phyloP scores from a whole-genome alignment of 176 grass and related monocot species.

The Calamus simplicifolius region DNA sequence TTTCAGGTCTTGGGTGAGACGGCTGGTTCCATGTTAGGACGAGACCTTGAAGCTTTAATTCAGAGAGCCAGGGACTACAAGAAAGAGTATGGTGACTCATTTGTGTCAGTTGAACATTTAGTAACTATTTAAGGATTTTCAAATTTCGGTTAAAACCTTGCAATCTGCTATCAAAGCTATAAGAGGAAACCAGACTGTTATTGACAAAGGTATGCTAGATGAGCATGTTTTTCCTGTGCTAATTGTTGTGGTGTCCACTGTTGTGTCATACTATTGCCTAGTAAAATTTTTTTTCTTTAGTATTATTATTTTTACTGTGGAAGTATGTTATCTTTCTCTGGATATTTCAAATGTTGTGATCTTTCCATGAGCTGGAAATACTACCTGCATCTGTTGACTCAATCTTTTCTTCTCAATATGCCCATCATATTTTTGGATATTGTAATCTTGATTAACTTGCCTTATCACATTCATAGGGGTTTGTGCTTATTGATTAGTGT shows the following conservation, averaged over 20 bases:
- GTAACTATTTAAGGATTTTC: slow-evolving; percentile 93
- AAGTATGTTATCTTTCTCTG: too few relatives aligned
- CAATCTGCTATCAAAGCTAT: slow-evolving; percentile 78
- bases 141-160: slow-evolving; percentile 58
- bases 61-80: slow-evolving; percentile 83
- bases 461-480: too few relatives aligned
- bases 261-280: too few relatives aligned
- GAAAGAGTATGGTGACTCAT: slow-evolving; percentile 87
- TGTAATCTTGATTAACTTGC: too few relatives aligned
- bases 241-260: too few relatives aligned
- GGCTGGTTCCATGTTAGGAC: slow-evolving; percentile 85
- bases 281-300: neutral
- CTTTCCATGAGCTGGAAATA: too few relatives aligned
- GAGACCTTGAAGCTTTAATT: slow-evolving; percentile 86
- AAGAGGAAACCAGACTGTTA: slow-evolving; percentile 86
- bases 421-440: too few relatives aligned
- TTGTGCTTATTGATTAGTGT: too few relatives aligned
- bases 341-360: too few relatives aligned
- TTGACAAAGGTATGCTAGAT: slow-evolving; percentile 63
- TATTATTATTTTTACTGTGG: too few relatives aligned
- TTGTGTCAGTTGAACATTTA: slow-evolving; percentile 92
- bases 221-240: neutral
- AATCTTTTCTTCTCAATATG: too few relatives aligned
- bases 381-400: too few relatives aligned
- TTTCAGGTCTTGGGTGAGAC: slow-evolving; percentile 75